Evolutionary conservation across 805 yeast genomes (phyloP), one percentile per base, ranked within the genome.

Genomic region (Candida cerambycidarum): DNA sequence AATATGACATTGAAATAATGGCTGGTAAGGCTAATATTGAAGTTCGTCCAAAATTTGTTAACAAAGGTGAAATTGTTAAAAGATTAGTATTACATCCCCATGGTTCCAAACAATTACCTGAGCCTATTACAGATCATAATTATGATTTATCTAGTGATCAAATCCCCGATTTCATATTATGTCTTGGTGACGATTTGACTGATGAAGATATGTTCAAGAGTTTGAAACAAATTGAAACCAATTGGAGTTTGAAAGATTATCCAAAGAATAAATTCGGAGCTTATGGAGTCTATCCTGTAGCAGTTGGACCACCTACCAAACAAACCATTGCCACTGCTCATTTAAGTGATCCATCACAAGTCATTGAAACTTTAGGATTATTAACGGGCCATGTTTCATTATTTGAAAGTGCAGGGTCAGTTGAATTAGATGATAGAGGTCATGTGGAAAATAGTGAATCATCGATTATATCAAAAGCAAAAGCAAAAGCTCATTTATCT

Each of bases 141-240:
- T 63, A 61, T 11, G 56, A 53, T 16, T 61, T 64, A 13, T 58
- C 63, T 2, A 60, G 61, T 12, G 75, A 72, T 1, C 72, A 76
- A 39, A 68, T 80, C 41, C 93, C 97, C 0, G 96, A 88, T 55
- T 92, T 93, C 58, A 79, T 86, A 31, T 64, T 92, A 42, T 93
- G 98, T 67, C 65, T 89, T 33, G 99, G 99, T 39, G 99, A 93
- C 63, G 99, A 93, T 62, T 75, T 83, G 32, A 93, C 99, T 0
- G 99, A 93, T 63, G 99, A 93, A 63, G 99, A 93, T 58, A 93
- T 93, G 99, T 93, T 93, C 63, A 75, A 71, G 45, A 83, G 92
- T 19, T 70, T 93, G 54, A 78, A 82, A 44, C 71, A 68, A 2
- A 79, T 87, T 51, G 89, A 84, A 54, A 55, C 59, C 2, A 57